A percentile compares a stretch with the other conserved stretches of the same genome.
These are phyloP conservation scores for Ustilago loliicola DNA, from an alignment of 1,284 basidiomycete genomes.

Conservation along the genomic window DNA sequence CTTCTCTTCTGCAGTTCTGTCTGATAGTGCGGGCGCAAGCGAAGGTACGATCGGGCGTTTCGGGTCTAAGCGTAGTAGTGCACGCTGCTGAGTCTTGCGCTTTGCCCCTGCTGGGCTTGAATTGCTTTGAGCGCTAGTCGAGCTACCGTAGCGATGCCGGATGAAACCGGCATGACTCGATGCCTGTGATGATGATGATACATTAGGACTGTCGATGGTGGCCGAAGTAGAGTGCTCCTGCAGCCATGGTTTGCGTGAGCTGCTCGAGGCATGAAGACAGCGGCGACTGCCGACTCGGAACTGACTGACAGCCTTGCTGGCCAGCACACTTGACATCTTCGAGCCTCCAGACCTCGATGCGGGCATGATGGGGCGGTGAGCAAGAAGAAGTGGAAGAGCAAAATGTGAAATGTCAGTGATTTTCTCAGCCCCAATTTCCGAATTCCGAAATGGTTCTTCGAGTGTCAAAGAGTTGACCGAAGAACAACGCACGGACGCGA, in stretches of 20 bases:
- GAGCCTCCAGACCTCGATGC: neutral
- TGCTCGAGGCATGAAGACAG: constrained; percentile 6
- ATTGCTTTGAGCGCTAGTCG: neutral
- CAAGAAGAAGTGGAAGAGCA: neutral
- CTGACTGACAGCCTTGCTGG: neutral
- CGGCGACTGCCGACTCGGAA: neutral
- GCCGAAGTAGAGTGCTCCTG: neutral
- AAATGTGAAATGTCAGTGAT: constrained; percentile 2
- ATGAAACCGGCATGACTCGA: neutral
- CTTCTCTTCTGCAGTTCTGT: neutral
- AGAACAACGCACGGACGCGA: constrained; percentile 6
- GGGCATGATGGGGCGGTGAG: neutral
- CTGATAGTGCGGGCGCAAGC: constrained; percentile 1
- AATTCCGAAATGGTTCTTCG: constrained; percentile 1
- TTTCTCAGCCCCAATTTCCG: constrained; percentile 13
- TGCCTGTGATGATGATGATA: neutral
- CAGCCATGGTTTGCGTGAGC: neutral
- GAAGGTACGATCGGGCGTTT: constrained; percentile 20
- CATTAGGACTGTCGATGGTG: neutral
- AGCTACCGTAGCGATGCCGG: neutral
- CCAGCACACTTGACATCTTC: neutral
- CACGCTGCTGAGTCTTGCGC: constrained; percentile 6
- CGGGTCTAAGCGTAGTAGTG: constrained; percentile 28
- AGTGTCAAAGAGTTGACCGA: too few relatives aligned
- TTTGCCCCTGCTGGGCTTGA: neutral